phyloP scores from a whole-genome alignment of 192 early-diverging fungal genomes.

The Helicostylum pulchrum region DNA sequence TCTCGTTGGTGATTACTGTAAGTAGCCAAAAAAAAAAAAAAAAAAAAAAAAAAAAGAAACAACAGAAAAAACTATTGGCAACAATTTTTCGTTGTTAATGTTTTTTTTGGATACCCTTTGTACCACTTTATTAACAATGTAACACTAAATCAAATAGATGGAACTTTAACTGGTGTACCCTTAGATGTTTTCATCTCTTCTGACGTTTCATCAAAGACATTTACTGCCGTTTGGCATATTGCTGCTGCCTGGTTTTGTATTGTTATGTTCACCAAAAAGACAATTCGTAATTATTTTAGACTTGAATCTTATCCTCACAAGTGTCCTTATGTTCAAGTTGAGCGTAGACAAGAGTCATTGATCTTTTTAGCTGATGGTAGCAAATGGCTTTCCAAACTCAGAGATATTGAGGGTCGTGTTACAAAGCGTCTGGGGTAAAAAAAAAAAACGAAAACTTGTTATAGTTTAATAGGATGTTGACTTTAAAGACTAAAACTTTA shows the following conservation, averaged over 20 bases:
- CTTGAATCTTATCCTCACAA: conserved; percentile 48
- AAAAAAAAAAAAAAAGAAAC: too few relatives aligned
- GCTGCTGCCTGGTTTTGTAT: conserved; percentile 65
- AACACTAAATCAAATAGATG: conserved; percentile 33
- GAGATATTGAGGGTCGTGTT: conserved; percentile 31
- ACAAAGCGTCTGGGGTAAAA: conserved; percentile 32
- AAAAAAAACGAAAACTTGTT: background rate
- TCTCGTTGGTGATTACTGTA: conserved; percentile 76
- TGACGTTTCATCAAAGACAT: conserved; percentile 56
- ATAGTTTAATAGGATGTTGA: background rate
- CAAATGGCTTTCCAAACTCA: conserved; percentile 38
- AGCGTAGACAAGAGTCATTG: conserved; percentile 45
- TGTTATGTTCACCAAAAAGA: conserved; percentile 42
- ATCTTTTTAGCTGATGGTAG: conserved; percentile 52
- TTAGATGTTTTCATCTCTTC: conserved; percentile 61
- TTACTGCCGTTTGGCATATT: conserved; percentile 75
- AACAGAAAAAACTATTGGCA: background rate
- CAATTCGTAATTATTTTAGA: conserved; percentile 71
- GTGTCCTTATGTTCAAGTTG: conserved; percentile 53
- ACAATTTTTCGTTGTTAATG: background rate
- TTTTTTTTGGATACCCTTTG: background rate
- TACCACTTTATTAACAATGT: background rate
- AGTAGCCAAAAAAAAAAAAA: background rate
- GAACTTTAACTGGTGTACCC: conserved; percentile 45
- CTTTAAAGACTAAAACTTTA: background rate